A percentile compares a stretch with the other conserved stretches of the same genome.
These are phyloP conservation scores for Piper longum DNA, from an alignment of 164 flowering plant genomes.

Conservation along the genomic window DNA sequence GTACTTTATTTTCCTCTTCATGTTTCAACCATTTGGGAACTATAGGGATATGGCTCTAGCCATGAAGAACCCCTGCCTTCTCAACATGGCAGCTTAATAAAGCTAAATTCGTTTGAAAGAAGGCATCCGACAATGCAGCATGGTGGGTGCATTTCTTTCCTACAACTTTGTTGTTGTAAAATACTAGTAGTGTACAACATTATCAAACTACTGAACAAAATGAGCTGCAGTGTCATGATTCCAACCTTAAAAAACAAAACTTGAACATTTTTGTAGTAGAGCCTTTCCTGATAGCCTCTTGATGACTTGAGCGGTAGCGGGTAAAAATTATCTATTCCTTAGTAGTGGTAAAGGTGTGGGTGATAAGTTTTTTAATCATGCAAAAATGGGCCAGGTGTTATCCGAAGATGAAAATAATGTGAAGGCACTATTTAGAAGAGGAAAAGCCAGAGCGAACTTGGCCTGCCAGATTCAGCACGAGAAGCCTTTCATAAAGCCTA, in stretches of 20 bases:
- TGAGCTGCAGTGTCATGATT: too few species aligned
- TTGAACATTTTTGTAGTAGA: too few species aligned
- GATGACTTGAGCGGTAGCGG: too few species aligned
- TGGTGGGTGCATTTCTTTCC: constrained; percentile 30
- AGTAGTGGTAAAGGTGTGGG: background rate
- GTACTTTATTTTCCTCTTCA: constrained; percentile 34
- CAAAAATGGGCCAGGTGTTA: constrained; percentile 37
- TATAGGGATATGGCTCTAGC: constrained; percentile 89
- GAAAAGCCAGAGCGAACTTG: constrained; percentile 97
- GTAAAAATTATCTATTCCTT: background rate
- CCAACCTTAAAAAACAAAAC: too few species aligned
- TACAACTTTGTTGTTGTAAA: too few species aligned
- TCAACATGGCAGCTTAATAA: constrained; percentile 90
- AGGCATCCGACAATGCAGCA: constrained; percentile 77
- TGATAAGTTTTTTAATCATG: background rate
- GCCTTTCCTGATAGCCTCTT: too few species aligned
- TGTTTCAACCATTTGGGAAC: constrained; percentile 93
- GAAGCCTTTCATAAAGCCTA: constrained; percentile 80
- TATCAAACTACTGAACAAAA: too few species aligned
- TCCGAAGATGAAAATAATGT: constrained; percentile 78
- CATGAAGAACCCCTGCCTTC: constrained; percentile 94
- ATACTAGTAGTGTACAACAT: too few species aligned
- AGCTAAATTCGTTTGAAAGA: constrained; percentile 82
- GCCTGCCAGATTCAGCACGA: constrained; percentile 84
- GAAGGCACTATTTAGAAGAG: constrained; percentile 87